Percentiles rank a stretch among this genome's conserved stretches.
phyloP scores from a whole-genome alignment of 75 land plant species.

The Cryptomeria japonica region DNA sequence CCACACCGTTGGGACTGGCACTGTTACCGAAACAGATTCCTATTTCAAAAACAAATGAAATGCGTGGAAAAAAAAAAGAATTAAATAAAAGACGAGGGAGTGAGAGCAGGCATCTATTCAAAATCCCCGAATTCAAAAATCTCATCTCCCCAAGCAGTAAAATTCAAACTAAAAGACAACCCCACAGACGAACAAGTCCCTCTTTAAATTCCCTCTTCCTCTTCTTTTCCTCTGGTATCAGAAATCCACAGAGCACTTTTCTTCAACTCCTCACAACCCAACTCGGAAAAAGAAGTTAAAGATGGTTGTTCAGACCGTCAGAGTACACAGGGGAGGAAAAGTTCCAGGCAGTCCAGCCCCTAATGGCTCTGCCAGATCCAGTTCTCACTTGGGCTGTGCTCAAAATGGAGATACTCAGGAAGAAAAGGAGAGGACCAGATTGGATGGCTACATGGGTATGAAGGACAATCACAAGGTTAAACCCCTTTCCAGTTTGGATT shows the following conservation, averaged over 20 bases:
- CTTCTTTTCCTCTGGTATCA: not conserved
- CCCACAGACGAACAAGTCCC: not conserved
- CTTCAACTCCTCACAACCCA: not conserved
- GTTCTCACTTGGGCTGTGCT: not conserved
- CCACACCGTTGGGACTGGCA: not conserved
- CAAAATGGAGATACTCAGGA: not conserved
- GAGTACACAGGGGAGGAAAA: not conserved
- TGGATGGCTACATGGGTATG: not conserved
- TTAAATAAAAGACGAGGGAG: not conserved
- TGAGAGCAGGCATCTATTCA: not conserved
- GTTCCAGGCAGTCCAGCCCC: not conserved
- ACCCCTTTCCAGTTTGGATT: slow-evolving; percentile 3
- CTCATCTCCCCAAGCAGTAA: not conserved
- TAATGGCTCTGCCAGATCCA: not conserved
- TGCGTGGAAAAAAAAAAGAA: not conserved
- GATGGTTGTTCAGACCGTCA: not conserved
- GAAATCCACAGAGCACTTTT: not conserved
- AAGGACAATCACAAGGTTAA: not conserved
- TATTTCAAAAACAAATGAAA: not conserved
- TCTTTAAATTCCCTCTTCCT: not conserved
- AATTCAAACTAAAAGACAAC: not conserved
- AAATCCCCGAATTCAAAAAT: not conserved
- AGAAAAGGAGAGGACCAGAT: not conserved
- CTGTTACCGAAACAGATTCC: not conserved
- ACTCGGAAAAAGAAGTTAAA: not conserved